Evolutionary conservation across 75 land plant genomes (phyloP).

Genomic region (Cryptomeria japonica): DNA sequence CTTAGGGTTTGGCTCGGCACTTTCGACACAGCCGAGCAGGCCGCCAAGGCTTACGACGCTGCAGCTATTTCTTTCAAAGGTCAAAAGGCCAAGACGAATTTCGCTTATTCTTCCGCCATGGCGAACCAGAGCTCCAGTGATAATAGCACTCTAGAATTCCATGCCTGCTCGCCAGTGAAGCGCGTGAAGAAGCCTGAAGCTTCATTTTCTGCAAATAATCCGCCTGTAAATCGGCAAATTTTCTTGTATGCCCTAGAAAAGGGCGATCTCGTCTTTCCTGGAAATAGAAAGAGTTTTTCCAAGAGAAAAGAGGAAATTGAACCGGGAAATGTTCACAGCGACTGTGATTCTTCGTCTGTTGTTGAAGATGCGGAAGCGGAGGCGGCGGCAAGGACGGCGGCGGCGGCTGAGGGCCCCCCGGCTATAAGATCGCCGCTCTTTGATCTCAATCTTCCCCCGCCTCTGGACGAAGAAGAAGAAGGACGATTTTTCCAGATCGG

Average conservation of each 20-base stretch:
- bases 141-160: neutral
- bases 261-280: neutral
- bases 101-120: neutral
- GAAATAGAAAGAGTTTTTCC: neutral
- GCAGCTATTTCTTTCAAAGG: conserved; percentile 46
- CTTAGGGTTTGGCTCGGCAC: conserved; percentile 41
- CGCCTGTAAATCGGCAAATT: neutral
- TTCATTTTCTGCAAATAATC: neutral
- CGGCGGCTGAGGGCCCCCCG: neutral
- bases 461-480: neutral
- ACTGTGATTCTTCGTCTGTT: conserved; percentile 4
- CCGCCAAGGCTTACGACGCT: conserved; percentile 38
- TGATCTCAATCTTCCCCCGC: conserved; percentile 3
- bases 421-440: neutral
- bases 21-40: conserved; percentile 50
- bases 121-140: neutral
- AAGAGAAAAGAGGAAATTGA: neutral
- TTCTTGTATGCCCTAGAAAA: neutral
- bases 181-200: neutral
- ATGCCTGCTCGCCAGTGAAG: neutral
- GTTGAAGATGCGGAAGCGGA: neutral
- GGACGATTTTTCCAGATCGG: neutral
- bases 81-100: conserved; percentile 42
- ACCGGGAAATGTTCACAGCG: neutral
- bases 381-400: neutral